A percentile compares a stretch with the other conserved stretches of the same genome.
These are phyloP conservation scores for Lathyrus aphaca DNA, from an alignment of 306 rosid species.

Conservation along the genomic window DNA sequence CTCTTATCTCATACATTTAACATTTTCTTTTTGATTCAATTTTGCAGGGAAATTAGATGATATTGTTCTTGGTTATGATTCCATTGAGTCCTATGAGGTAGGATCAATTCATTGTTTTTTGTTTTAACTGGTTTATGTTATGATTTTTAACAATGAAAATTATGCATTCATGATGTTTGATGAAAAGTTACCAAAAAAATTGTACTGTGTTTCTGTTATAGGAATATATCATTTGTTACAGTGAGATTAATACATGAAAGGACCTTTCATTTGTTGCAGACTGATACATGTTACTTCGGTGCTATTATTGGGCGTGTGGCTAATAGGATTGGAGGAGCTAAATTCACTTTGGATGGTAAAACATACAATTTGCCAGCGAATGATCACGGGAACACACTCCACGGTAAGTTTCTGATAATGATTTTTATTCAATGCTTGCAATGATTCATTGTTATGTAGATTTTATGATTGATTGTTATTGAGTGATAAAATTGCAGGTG, in stretches of 20 bases:
- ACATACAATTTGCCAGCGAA: constrained; percentile 48
- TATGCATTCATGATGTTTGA: neutral
- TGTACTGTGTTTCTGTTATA: too few relatives aligned
- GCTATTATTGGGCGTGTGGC: constrained; percentile 53
- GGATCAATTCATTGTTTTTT: constrained; percentile 20
- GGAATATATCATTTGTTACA: too few relatives aligned
- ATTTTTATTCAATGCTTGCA: neutral
- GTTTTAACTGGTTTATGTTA: neutral
- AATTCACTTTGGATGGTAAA: constrained; percentile 44
- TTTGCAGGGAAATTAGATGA: constrained; percentile 43
- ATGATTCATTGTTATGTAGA: neutral
- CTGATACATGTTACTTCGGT: constrained; percentile 45
- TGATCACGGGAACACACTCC: constrained; percentile 51
- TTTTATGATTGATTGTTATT: constrained; percentile 1
- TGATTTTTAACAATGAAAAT: neutral
- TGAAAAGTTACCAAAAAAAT: too few relatives aligned
- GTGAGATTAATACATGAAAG: neutral
- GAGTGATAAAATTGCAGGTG: constrained; percentile 51
- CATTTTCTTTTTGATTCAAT: neutral
- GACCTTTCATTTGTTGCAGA: constrained; percentile 44
- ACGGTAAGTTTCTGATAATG: constrained; percentile 29
- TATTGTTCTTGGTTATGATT: constrained; percentile 50
- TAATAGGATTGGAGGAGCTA: constrained; percentile 51
- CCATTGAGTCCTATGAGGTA: constrained; percentile 38
- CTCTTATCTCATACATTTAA: neutral